phyloP scores from a whole-genome alignment of 1,284 basidiomycete species.

The Pholiota adiposa region DNA sequence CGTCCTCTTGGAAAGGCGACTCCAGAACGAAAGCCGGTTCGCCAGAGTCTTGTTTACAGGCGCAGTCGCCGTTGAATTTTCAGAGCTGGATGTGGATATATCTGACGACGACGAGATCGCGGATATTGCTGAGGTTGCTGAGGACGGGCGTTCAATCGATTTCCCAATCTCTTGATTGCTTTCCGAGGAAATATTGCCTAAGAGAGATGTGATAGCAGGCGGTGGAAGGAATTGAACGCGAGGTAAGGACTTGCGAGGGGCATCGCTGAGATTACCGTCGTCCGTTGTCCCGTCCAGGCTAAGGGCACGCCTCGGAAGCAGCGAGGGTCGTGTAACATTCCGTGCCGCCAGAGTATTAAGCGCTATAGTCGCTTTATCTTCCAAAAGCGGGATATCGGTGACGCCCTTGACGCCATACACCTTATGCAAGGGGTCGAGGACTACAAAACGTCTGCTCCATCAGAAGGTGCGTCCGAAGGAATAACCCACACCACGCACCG shows the following conservation, averaged over 20 bases:
- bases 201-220: conserved; percentile 23
- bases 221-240: conserved; percentile 31
- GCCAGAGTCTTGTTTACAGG: conserved; percentile 66
- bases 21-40: conserved; percentile 75
- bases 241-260: conserved; percentile 16
- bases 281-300: conserved; percentile 17
- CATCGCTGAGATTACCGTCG: conserved; percentile 11
- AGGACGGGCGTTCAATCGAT: conserved; percentile 33
- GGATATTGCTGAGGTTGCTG: conserved; percentile 50
- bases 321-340: conserved; percentile 50
- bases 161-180: conserved; percentile 20
- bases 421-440: conserved; percentile 60
- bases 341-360: conserved; percentile 55
- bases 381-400: conserved; percentile 65
- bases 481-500: conserved; percentile 45
- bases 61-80: conserved; percentile 48
- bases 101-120: conserved; percentile 60
- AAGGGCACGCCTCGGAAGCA: conserved; percentile 29
- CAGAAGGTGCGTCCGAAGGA: background rate
- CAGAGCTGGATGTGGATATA: conserved; percentile 57
- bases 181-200: conserved; percentile 1
- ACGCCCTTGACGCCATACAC: conserved; percentile 72
- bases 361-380: conserved; percentile 57
- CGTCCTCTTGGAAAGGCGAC: conserved; percentile 33
- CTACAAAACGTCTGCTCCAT: conserved; percentile 37